Evolutionary conservation across 495 filamentous ascomycete species (phyloP).

Genomic region (Wilcoxina mikolae): DNA sequence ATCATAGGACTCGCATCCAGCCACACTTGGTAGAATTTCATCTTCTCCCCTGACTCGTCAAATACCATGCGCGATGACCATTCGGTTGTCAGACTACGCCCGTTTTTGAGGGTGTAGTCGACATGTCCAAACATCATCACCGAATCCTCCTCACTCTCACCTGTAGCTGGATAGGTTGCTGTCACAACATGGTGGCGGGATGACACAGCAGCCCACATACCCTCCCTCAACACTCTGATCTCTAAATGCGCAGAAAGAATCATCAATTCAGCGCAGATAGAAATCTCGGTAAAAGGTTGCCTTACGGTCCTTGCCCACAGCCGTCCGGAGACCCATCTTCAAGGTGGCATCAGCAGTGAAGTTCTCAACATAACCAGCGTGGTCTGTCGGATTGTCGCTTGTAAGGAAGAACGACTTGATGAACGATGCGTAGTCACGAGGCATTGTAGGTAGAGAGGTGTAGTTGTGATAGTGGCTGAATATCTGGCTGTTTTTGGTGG

Average conservation of each 20-base stretch:
- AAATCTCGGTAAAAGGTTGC: not conserved
- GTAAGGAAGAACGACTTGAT: conserved; percentile 1
- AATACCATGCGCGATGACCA: conserved; percentile 8
- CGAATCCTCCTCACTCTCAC: not conserved
- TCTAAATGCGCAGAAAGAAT: not conserved
- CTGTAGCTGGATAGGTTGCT: not conserved
- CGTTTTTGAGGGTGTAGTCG: conserved; percentile 5
- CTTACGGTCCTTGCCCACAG: conserved; percentile 1
- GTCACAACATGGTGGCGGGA: conserved; percentile 6
- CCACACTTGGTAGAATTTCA: conserved; percentile 9
- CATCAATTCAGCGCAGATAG: not conserved
- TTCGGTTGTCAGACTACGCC: not conserved
- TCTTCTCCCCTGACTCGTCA: not conserved
- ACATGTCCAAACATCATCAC: conserved; percentile 5
- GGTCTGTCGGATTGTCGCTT: not conserved
- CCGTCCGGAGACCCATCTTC: conserved; percentile 3
- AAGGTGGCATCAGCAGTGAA: conserved; percentile 7
- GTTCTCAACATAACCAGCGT: not conserved
- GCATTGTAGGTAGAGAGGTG: not conserved
- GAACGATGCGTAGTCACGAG: conserved; percentile 5
- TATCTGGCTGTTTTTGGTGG: not conserved
- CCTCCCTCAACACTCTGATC: not conserved
- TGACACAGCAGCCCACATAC: conserved; percentile 6
- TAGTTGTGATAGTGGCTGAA: not conserved
- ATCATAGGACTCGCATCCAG: conserved; percentile 7